A percentile compares a stretch with the other conserved stretches of the same genome.
These are phyloP conservation scores for Kwoniella sp. DNA, from an alignment of 768 basidiomycete species.

Conservation along the genomic window DNA sequence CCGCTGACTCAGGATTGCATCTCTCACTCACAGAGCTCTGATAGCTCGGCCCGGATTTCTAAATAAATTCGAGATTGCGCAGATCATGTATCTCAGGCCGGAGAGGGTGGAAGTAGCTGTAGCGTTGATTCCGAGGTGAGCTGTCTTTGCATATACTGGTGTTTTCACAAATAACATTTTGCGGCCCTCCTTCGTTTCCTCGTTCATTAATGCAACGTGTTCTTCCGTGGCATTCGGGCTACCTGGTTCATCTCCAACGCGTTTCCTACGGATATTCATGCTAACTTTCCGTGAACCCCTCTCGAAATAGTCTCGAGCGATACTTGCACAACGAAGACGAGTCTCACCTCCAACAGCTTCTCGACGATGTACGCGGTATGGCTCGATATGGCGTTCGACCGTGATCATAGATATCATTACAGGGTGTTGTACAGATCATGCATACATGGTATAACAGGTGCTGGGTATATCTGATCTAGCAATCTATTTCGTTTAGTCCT, in stretches of 20 bases:
- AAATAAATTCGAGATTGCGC: conserved; percentile 52
- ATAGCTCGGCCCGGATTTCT: conserved; percentile 38
- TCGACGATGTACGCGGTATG: conserved; percentile 40
- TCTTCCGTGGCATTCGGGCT: too few species aligned
- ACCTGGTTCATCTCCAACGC: too few species aligned
- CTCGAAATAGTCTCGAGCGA: conserved; percentile 51
- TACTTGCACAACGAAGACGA: conserved; percentile 35
- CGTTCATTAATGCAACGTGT: too few species aligned
- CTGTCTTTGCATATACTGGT: neutral
- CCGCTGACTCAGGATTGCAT: neutral
- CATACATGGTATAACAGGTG: conserved; percentile 9
- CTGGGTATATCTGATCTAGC: conserved; percentile 10
- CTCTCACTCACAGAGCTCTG: conserved; percentile 27
- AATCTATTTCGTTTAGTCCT: too few species aligned
- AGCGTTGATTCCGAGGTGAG: conserved; percentile 50
- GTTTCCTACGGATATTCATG: neutral
- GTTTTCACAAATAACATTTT: too few species aligned
- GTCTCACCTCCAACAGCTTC: conserved; percentile 27
- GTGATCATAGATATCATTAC: neutral
- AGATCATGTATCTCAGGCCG: conserved; percentile 50
- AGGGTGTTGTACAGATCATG: conserved; percentile 13
- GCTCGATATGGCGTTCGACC: conserved; percentile 33
- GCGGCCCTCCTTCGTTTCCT: too few species aligned
- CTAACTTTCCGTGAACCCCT: neutral
- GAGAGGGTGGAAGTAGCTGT: conserved; percentile 46